These are phyloP conservation scores for Tolypocladium amazonense DNA, from an alignment of 2,329 filamentous ascomycete genomes.

Conservation along the genomic window DNA sequence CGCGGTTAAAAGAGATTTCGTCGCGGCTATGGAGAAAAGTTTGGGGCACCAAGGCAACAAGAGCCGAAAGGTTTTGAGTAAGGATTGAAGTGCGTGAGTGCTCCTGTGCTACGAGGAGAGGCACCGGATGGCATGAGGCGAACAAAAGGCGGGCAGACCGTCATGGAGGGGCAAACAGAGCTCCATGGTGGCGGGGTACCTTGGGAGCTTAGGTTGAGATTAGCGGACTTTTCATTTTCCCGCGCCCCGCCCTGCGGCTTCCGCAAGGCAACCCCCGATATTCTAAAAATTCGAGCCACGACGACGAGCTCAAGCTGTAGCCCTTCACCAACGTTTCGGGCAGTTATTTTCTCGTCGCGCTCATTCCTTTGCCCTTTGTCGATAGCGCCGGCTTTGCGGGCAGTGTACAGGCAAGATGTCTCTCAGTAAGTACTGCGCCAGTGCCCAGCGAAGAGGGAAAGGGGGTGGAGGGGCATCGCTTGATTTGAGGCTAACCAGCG, in stretches of 20 bases:
- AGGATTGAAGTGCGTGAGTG: background rate
- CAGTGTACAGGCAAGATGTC: slow-evolving; percentile 22
- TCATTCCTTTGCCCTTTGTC: background rate
- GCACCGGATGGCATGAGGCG: slow-evolving; percentile 11
- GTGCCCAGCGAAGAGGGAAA: too few relatives aligned
- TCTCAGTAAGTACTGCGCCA: slow-evolving; percentile 23
- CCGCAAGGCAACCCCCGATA: background rate
- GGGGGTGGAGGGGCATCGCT: background rate
- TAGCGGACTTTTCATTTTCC: slow-evolving; percentile 14
- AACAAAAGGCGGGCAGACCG: background rate
- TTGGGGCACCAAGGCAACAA: background rate
- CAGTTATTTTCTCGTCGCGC: slow-evolving; percentile 8
- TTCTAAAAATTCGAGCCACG: slow-evolving; percentile 19
- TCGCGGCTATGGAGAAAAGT: background rate
- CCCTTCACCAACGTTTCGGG: slow-evolving; percentile 14
- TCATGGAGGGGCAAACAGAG: slow-evolving; percentile 9
- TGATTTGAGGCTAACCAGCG: slow-evolving; percentile 21
- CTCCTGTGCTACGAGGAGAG: background rate
- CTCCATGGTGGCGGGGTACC: slow-evolving; percentile 7
- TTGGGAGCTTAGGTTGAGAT: background rate
- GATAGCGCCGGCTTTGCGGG: slow-evolving; percentile 16
- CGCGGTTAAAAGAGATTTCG: background rate
- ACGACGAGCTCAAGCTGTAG: slow-evolving; percentile 19
- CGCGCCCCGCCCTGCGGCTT: slow-evolving; percentile 15
- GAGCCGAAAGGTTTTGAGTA: background rate